Percentiles rank a stretch among this genome's conserved stretches.
Conservation (phyloP, 345 rosid species). For the Toxicodendron radicans region DNA sequence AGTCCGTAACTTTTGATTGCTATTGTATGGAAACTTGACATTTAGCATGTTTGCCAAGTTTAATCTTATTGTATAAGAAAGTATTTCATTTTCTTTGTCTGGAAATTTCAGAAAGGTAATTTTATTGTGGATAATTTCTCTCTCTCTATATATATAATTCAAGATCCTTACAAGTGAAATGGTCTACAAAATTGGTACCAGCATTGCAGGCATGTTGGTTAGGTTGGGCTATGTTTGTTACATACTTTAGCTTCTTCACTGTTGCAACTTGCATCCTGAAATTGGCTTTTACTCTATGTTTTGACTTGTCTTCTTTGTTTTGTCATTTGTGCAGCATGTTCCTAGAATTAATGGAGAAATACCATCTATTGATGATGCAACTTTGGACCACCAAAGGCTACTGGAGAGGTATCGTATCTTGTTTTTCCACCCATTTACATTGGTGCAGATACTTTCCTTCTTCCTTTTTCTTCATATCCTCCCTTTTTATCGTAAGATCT, state of each 20-base stretch:
- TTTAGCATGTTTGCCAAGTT: not conserved
- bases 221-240: not conserved
- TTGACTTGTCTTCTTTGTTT: conserved; percentile 9
- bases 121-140: not conserved
- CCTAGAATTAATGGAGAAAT: conserved; percentile 67
- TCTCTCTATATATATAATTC: not conserved
- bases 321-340: conserved; percentile 42
- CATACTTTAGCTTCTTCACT: not conserved
- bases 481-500: conserved; percentile 1
- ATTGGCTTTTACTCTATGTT: not conserved
- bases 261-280: conserved; percentile 13
- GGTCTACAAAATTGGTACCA: not conserved
- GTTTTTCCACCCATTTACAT: not conserved
- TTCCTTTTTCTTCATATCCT: not conserved
- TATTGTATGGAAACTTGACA: not conserved
- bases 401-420: conserved; percentile 44
- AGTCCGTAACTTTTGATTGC: not conserved
- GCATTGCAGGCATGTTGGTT: not conserved
- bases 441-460: not conserved
- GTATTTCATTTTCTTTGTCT: not conserved
- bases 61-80: no score
- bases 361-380: conserved; percentile 60
- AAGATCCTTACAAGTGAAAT: not conserved
- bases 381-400: conserved; percentile 66
- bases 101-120: not conserved